These are phyloP conservation scores for Oryza officinalis DNA, from an alignment of 176 grass and related monocot species.

Conservation along the genomic window DNA sequence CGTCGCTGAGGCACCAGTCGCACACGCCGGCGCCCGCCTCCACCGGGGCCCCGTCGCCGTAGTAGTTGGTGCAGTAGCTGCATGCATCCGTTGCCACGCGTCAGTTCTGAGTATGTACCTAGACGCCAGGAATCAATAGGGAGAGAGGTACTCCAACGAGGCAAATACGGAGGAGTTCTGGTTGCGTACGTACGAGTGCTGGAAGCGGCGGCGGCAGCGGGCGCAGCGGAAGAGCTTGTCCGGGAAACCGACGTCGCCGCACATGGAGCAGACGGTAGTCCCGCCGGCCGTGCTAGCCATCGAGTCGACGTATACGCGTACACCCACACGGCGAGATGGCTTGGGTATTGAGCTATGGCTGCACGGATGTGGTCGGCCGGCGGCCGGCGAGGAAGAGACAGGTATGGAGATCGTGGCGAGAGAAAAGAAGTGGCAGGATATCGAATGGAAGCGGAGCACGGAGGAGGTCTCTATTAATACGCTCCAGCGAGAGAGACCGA, in stretches of 20 bases:
- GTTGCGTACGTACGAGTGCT: conserved; percentile 68
- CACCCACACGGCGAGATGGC: no score
- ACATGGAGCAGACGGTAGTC: conserved; percentile 81
- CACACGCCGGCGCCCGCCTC: conserved; percentile 53
- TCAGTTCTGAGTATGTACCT: background rate
- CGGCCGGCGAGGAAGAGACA: background rate
- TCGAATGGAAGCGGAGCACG: background rate
- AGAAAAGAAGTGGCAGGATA: conserved; percentile 10
- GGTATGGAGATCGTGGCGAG: background rate
- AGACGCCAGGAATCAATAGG: background rate
- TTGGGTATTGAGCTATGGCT: no score
- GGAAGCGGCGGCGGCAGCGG: conserved; percentile 78
- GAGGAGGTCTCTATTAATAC: conserved; percentile 39
- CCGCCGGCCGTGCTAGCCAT: conserved; percentile 14
- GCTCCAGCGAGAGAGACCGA: background rate
- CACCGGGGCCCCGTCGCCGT: conserved; percentile 51
- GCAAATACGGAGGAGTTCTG: background rate
- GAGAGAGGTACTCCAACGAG: background rate
- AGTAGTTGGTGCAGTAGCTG: conserved; percentile 98
- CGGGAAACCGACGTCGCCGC: conserved; percentile 93
- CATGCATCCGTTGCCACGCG: background rate
- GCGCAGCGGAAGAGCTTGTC: conserved; percentile 95
- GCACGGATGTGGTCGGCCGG: no score
- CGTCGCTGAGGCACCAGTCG: conserved; percentile 89
- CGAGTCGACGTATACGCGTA: no score